Base-by-base conservation (phyloP, 73 alveolate species). In the Paramecium caudatum region DNA sequence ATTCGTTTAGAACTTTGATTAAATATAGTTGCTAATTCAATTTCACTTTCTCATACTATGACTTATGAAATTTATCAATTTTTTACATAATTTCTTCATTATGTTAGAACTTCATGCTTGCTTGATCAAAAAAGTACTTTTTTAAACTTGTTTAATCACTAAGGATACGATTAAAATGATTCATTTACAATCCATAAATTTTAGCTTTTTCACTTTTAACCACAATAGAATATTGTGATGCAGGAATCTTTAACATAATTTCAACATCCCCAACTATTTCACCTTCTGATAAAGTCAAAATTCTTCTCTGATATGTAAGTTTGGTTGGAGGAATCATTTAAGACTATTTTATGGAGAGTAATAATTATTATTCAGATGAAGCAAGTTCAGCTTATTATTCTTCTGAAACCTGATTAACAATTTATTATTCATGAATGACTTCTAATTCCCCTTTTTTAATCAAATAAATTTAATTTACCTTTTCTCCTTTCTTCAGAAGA, bases 231-330 rank as follows among this genome's bases (percentile, higher is more conserved):
- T 10, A 13, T 45, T 37, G 43, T 12, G 55, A 27, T 15, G 21
- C 19, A 12, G 88, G 70, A 19, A 39, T 19, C 43, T 74, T 74
- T 0, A 74, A 30, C 68, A 74, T 19, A 13, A 74, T 74, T 74
- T 74, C 88, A 41, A 74, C 47, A 74, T 74, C 88, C 36, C 88
- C 48, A 0, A 74, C 32, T 15, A 74, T 74, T n/a, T 74, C 62
- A 21, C 69, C 68, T 6, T 43, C 88, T 39, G 68, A 2, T 16
- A 74, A 41, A 0, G 55, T 74, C 3, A 39, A 19, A 2, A 37
- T n/a, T 41, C 43, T 43, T 39, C 88, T 74, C 21, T 74, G 19
- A 5, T 27, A 74, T 7, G 21, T 37, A 45, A 43, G 16, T 37
- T 36, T 37, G n/a, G 16, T 37, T 4, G 12, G 43, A 41, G 88